These are phyloP conservation scores for Insectozyma bohioensis DNA, from an alignment of 1,139 yeast species.

Conservation along the genomic window DNA sequence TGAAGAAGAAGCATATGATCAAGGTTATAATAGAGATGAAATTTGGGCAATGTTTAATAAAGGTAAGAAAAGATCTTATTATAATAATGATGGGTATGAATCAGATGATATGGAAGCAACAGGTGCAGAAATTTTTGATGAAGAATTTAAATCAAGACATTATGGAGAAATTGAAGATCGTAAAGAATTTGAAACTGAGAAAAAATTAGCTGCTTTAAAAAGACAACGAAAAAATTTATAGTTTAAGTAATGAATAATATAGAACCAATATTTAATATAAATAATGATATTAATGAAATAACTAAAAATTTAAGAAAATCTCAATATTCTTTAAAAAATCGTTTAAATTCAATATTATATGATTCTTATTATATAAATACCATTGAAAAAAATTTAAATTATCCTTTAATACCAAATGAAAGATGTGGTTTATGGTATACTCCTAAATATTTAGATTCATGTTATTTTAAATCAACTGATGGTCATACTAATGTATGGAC, in stretches of 20 bases:
- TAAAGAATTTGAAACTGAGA: constrained; percentile 59
- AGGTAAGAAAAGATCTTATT: constrained; percentile 52
- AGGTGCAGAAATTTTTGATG: constrained; percentile 81
- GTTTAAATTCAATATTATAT: constrained; percentile 67
- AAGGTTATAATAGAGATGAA: constrained; percentile 75
- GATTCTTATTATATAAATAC: constrained; percentile 46
- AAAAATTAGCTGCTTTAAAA: constrained; percentile 38
- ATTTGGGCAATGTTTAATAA: constrained; percentile 84
- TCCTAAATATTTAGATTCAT: constrained; percentile 31
- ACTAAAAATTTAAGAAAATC: constrained; percentile 48
- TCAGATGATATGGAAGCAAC: constrained; percentile 92
- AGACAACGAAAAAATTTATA: constrained; percentile 17
- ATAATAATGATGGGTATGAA: constrained; percentile 56
- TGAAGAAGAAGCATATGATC: constrained; percentile 34
- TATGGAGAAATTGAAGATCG: constrained; percentile 66
- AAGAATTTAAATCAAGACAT: constrained; percentile 66
- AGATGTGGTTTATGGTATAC: constrained; percentile 90
- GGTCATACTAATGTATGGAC: constrained; percentile 84
- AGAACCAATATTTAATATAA: constrained; percentile 11
- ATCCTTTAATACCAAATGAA: constrained; percentile 68
- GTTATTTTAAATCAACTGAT: constrained; percentile 87
- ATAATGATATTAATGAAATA: constrained; percentile 23
- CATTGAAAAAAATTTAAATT: constrained; percentile 13
- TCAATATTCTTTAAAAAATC: constrained; percentile 55
- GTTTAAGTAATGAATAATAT: constrained; percentile 3